phyloP scores from a whole-genome alignment of 2,329 filamentous ascomycete species.

The Penicillium sp. region DNA sequence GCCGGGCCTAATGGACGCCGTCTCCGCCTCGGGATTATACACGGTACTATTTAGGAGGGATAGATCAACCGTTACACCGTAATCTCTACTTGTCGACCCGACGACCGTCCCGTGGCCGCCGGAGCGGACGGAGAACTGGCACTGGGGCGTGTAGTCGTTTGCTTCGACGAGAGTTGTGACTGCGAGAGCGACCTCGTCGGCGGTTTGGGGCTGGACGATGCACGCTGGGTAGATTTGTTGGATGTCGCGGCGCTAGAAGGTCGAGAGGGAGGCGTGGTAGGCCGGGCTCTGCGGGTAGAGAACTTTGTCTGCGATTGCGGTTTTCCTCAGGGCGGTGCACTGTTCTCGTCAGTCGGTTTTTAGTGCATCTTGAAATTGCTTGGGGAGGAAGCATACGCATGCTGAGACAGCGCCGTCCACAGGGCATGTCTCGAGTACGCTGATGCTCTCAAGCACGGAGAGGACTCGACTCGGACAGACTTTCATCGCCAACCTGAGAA shows the following conservation, averaged over 20 bases:
- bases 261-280: background rate
- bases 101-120: background rate
- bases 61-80: background rate
- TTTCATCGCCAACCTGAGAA: background rate
- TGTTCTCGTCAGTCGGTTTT: background rate
- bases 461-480: background rate
- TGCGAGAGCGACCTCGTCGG: background rate
- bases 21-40: background rate
- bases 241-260: background rate
- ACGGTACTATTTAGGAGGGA: background rate
- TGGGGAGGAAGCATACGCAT: background rate
- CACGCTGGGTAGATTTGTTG: background rate
- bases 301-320: background rate
- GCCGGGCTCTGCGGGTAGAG: background rate
- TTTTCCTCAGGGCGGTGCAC: background rate
- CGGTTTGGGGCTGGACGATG: background rate
- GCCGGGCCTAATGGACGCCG: background rate
- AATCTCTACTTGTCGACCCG: background rate
- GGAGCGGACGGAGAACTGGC: slow-evolving; percentile 2
- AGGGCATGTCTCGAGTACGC: background rate
- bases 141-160: background rate
- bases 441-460: slow-evolving; percentile 1
- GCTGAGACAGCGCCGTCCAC: background rate
- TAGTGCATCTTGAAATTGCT: background rate
- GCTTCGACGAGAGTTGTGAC: background rate